These are phyloP conservation scores for Vaccinium vitisidaea DNA, from an alignment of 148 eudicot genomes.

Conservation along the genomic window DNA sequence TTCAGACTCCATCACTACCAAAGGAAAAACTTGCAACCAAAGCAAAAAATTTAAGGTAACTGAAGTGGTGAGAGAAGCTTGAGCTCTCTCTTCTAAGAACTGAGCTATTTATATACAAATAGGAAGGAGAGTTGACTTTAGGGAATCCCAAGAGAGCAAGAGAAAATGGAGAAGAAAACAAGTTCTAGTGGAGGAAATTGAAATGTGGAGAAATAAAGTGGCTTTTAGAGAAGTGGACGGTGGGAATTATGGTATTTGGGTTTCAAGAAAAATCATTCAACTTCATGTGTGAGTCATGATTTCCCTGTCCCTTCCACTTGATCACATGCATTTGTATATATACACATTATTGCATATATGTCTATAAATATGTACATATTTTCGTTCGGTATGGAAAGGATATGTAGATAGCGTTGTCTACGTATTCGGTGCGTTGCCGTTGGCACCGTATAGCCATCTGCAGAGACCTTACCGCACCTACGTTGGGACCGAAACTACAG, in stretches of 20 bases:
- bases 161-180: constrained; percentile 11
- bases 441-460: neutral
- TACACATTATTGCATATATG: neutral
- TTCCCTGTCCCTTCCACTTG: constrained; percentile 33
- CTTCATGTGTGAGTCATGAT: constrained; percentile 32
- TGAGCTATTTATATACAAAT: constrained; percentile 20
- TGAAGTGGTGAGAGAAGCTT: neutral
- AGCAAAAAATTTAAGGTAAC: neutral
- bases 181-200: constrained; percentile 38
- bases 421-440: neutral
- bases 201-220: constrained; percentile 27
- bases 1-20: constrained; percentile 48
- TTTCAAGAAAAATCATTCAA: constrained; percentile 23
- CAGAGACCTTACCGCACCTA: neutral
- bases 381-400: neutral
- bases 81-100: neutral
- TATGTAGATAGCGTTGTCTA: neutral
- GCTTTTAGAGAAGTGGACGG: constrained; percentile 41
- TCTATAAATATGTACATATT: too few species aligned
- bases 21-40: neutral
- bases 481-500: neutral
- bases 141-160: constrained; percentile 27
- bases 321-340: constrained; percentile 23
- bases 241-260: constrained; percentile 31
- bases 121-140: constrained; percentile 24